Conservation (phyloP, 108 stramenopile species). For the Craspedostauros australis region DNA sequence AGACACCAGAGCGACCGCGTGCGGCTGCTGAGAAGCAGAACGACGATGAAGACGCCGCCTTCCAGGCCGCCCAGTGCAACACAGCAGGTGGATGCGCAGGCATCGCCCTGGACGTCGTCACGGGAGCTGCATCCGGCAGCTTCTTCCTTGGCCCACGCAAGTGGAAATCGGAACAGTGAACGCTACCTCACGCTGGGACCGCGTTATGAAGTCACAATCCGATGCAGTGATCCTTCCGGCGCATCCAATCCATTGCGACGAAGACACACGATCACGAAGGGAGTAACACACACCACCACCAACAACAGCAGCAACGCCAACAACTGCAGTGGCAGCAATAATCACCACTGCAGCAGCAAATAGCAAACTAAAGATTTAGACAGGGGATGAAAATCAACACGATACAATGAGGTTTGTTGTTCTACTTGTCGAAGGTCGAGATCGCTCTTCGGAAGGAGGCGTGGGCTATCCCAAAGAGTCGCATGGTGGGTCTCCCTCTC, state of each 20-base stretch:
- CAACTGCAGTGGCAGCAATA: not conserved
- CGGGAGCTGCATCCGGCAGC: constrained; percentile 48
- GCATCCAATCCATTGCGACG: constrained; percentile 1
- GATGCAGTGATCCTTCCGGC: too few relatives aligned
- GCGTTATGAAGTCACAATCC: too few relatives aligned
- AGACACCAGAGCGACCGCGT: too few relatives aligned
- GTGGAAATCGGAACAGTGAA: too few relatives aligned
- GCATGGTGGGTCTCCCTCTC: too few relatives aligned
- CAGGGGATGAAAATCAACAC: not conserved
- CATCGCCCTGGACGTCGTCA: constrained; percentile 40
- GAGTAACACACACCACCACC: not conserved
- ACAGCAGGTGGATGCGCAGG: constrained; percentile 34
- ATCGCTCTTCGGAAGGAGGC: too few relatives aligned
- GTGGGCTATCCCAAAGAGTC: too few relatives aligned
- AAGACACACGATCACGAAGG: not conserved
- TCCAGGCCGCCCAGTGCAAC: constrained; percentile 7
- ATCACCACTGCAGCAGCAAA: not conserved
- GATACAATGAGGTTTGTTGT: not conserved
- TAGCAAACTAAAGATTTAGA: not conserved
- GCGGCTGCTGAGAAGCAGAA: constrained; percentile 7
- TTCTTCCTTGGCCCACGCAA: constrained; percentile 41
- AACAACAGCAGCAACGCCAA: not conserved
- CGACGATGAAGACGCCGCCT: constrained; percentile 22
- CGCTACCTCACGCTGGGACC: too few relatives aligned
- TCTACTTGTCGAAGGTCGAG: too few relatives aligned